These are phyloP conservation scores for Trichophyton simii DNA, from an alignment of 2,329 filamentous ascomycete species.

Conservation along the genomic window DNA sequence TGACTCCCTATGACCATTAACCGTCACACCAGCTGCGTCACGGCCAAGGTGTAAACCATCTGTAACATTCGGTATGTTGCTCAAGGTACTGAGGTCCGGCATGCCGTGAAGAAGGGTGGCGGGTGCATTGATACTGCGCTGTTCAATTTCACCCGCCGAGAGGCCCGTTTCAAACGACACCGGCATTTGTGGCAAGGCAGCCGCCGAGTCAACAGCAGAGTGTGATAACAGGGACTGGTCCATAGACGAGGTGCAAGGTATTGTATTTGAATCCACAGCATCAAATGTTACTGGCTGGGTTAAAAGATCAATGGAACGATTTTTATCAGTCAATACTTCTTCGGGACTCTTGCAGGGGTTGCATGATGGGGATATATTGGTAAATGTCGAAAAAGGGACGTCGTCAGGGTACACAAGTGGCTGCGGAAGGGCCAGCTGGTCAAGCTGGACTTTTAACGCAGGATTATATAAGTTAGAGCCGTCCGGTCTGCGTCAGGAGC, in stretches of 20 bases:
- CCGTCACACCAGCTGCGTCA: neutral
- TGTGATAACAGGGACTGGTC: neutral
- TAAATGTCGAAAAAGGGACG: neutral
- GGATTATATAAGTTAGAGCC: neutral
- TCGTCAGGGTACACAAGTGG: neutral
- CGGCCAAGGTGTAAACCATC: neutral
- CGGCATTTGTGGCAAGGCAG: neutral
- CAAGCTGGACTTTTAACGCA: neutral
- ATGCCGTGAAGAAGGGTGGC: neutral
- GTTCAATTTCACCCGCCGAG: neutral
- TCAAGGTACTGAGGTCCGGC: neutral
- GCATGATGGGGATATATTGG: neutral
- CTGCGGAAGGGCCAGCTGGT: neutral
- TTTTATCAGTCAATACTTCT: neutral
- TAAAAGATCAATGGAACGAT: neutral
- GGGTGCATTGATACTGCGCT: neutral
- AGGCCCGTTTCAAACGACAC: neutral
- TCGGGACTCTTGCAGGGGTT: neutral
- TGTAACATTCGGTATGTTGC: neutral
- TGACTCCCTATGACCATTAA: neutral
- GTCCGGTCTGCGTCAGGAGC: neutral
- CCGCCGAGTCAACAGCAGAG: neutral
- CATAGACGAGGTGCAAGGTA: neutral
- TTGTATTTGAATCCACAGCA: neutral
- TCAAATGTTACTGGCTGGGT: neutral